Conservation (phyloP, 306 rosid species). For the barrel medic (Medicago truncatula) region MtrunA17r5.0-ANR NC_053047.1:17790501-17791000, state of each 20-base stretch:
- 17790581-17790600: neutral
- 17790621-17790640: neutral
- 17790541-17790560: too few species aligned
- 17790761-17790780: slow-evolving; percentile 9
- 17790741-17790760: slow-evolving; percentile 51
- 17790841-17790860: slow-evolving; percentile 29
- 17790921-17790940: slow-evolving; percentile 17
- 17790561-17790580: neutral
- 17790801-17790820: slow-evolving; percentile 19
- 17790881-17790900: slow-evolving; percentile 39
- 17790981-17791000: neutral
- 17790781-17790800: slow-evolving; percentile 6
- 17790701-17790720: slow-evolving; percentile 49
- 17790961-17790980: neutral
- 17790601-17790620: neutral
- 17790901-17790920: slow-evolving; percentile 29
- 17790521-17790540: too few species aligned
- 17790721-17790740: slow-evolving; percentile 59
- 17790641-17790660: neutral
- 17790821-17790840: neutral
- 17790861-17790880: slow-evolving; percentile 46
- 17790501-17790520: too few species aligned
- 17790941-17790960: slow-evolving; percentile 16
- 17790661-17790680: neutral
- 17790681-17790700: neutral